Evolutionary conservation across 2,329 filamentous ascomycete genomes (phyloP), one percentile per base, ranked within the genome.

Genomic region (Fusarium anthophilum): DNA sequence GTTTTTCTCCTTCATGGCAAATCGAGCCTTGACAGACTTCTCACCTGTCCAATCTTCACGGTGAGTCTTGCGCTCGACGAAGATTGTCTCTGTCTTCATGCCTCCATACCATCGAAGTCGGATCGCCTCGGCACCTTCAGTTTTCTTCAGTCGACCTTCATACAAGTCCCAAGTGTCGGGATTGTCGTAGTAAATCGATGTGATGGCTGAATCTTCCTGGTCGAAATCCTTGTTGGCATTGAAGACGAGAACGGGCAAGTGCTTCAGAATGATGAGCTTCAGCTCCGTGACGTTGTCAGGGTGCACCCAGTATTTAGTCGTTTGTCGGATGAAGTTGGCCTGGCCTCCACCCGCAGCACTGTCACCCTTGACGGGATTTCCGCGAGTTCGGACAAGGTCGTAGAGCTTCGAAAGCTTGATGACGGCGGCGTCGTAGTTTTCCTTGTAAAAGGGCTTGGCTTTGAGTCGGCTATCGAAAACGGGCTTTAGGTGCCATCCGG

Each of bases 231-330:
- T 99, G 86, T 92, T 97, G 20, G 96, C 89, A 81, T 98, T 99
- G 88, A 98, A 99, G 17, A 99, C 96, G 22, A 99, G 88, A 14
- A 99, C 96, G 1, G 96, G 96, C 72, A 99, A 87, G 86, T 99
- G 96, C 87, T 99, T 98, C 59, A 99, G 87, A 80, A 99, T 95
- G 80, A 99, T 96, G 82, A 99, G 91, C 86, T 99, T 99, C 71
- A 99, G 85, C 85, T 99, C 96, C 10, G 96, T 98, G 77, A 99
- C 96, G 80, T 99, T 99, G 83, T 98, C 96, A 6, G 94, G 94
- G 80, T 99, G 96, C 51, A 99, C 96, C 96, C 96, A 99, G 86
- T 99, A 99, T 84, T 99, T 99, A 38, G 96, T 99, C 2, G 96
- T 99, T 81, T 98, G 94, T 68, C 96, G 93, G 71, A 99, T 91